Base-by-base conservation (phyloP, 2,329 filamentous ascomycete genomes). In the Colletotrichum sp. region DNA sequence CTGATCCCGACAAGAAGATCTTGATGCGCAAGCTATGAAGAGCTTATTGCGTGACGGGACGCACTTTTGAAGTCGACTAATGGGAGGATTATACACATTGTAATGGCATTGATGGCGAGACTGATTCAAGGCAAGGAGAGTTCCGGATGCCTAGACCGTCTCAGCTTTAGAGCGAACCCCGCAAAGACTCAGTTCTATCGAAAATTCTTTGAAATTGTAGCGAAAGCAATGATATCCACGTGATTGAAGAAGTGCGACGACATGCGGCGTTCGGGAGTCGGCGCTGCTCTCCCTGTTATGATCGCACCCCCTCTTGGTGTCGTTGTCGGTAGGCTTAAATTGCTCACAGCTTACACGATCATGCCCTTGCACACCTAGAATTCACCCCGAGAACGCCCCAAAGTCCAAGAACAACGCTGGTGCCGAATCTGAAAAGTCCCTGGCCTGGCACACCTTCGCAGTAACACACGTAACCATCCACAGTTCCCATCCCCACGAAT, bases 401-500 rank as follows among this genome's bases (percentile, higher is more conserved):
- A 2, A 72, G 77, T 1, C 75, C 21, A 24, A 78, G 43, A 80
- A 6, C 4, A 78, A 16, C 4, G 13, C 77, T 59, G 3, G 66
- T n/a, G 1, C 60, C 3, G 16, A 81, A 77, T 30, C 80, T 71
- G 57, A 77, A 80, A 2, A 71, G 7, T 0, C 48, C 80, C 57
- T 65, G 57, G 0, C 73, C 72, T 16, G 75, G 68, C 5, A 76
- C 78, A 16, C 78, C 80, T 36, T 80, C 79, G 34, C 77, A 78
- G 59, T 78, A 76, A n/a, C 80, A 81, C 7, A 81, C 24, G 36
- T 77, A 81, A 1, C 79, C 77, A 52, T 81, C 80, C 4, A 77
- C 78, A 4, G 21, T 32, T 10, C 80, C 79, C 39, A 75, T 79
- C 59, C 68, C 73, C 7, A 71, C 32, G 9, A 81, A 32, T 13